phyloP scores from a whole-genome alignment of 176 grass and related monocot species.

The Oryza meridionalis region DNA sequence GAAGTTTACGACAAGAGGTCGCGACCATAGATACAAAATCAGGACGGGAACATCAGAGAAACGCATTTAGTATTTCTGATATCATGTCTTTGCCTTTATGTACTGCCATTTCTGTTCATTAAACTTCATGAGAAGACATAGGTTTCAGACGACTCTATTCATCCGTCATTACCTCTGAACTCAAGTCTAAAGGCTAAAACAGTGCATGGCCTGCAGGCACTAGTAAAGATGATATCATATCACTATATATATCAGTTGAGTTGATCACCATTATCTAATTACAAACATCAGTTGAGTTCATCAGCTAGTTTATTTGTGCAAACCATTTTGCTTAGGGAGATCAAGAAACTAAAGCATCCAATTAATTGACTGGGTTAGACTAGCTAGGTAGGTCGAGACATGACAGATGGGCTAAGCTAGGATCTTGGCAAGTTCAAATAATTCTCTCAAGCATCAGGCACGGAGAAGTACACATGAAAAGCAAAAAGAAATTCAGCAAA shows the following conservation, averaged over 20 bases:
- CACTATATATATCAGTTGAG: too few relatives aligned
- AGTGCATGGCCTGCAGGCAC: not conserved
- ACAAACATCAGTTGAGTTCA: not conserved
- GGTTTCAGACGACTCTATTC: not conserved
- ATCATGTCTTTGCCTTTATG: slow-evolving; percentile 8
- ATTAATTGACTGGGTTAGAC: slow-evolving; percentile 14
- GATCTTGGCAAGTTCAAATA: not conserved
- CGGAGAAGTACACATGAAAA: not conserved
- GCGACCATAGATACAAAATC: not conserved
- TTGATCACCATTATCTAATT: too few relatives aligned
- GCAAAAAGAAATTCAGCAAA: not conserved
- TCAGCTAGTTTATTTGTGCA: not conserved
- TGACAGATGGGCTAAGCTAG: slow-evolving; percentile 31
- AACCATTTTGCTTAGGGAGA: not conserved
- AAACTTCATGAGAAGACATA: slow-evolving; percentile 1
- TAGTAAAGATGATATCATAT: not conserved
- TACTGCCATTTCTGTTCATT: not conserved
- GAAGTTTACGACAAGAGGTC: slow-evolving; percentile 15
- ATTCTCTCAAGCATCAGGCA: not conserved
- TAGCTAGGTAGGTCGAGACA: slow-evolving; percentile 27
- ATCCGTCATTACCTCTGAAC: too few relatives aligned
- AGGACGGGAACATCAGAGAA: slow-evolving; percentile 9
- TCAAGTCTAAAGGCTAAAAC: not conserved
- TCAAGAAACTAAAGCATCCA: slow-evolving; percentile 5
- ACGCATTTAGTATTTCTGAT: slow-evolving; percentile 13